Percentiles rank a stretch among this genome's conserved stretches.
phyloP scores from a whole-genome alignment of 768 basidiomycete species.

The Xanthoconium stramineum region DNA sequence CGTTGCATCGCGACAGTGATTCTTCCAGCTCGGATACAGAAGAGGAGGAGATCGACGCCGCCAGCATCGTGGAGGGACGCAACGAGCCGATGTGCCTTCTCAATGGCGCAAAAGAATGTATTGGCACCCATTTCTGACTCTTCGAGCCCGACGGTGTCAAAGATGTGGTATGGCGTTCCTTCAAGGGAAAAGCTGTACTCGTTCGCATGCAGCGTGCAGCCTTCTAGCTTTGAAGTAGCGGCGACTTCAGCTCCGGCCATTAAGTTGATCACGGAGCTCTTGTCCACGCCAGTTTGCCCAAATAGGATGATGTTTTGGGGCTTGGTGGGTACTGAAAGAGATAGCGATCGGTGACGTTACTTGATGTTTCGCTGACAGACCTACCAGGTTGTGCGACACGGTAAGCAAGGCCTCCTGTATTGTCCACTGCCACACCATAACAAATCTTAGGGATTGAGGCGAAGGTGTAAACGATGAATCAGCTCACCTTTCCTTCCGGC shows the following conservation, averaged over 20 bases:
- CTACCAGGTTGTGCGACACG: not conserved
- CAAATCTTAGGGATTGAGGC: too few relatives aligned
- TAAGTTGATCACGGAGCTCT: slow-evolving; percentile 11
- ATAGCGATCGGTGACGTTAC: too few relatives aligned
- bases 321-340: not conserved
- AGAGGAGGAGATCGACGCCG: slow-evolving; percentile 15
- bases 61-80: not conserved
- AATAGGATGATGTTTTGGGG: slow-evolving; percentile 8
- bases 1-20: slow-evolving; percentile 6
- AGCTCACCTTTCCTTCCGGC: too few relatives aligned
- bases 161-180: not conserved
- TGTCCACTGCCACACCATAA: too few relatives aligned
- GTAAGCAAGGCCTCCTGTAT: too few relatives aligned
- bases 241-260: not conserved
- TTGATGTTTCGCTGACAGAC: not conserved
- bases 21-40: slow-evolving; percentile 7
- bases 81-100: slow-evolving; percentile 3
- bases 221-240: not conserved
- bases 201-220: not conserved
- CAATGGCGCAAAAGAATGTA: not conserved
- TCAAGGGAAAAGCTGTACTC: not conserved
- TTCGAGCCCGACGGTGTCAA: not conserved
- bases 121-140: slow-evolving; percentile 5
- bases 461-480: too few relatives aligned
- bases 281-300: slow-evolving; percentile 7